Evolutionary conservation across 2,329 filamentous ascomycete species (phyloP), one percentile per base, ranked within the genome.

Genomic region (Fusarium pseudograminearum): DNA sequence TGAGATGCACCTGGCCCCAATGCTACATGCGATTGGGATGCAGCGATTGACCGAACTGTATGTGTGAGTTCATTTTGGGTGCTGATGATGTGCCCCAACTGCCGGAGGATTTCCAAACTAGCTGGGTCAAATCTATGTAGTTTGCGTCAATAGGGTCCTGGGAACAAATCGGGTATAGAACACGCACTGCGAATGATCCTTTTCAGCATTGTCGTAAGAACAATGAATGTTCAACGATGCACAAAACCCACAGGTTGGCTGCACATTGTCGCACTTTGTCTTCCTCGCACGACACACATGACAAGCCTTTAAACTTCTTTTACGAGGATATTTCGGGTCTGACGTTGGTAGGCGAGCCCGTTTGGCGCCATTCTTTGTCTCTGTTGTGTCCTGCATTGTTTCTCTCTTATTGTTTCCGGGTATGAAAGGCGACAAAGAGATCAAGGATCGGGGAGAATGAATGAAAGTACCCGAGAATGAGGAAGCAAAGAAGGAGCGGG

Each of bases 261-360:
- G 76, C 10, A 74, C 73, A 56, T 80, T 80, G 57, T 80, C 79
- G 65, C 79, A 80, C 53, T 80, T 80, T 24, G 78, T 80, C 63
- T 79, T 78, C 12, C 79, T 67, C 7, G 74, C 74, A 3, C 79
- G 77, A 70, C 79, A 80, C 3, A 78, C 76, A 57, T 79, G 74
- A 33, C 79, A 81, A 6, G 79, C 79, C 26, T 72, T 75, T 10
- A 78, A 65, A 31, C 78, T 78, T 22, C 78, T 72, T 60, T 79
- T 80, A 15, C 79, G 66, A 14, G 73, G 73, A 45, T 75, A 75
- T 11, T 65, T 65, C 6, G 61, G 30, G 51, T 75, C 73, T 7
- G 71, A 70, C 9, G 60, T 18, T 8, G 64, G 54, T 40, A 63
- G 64, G 15, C 59, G 57, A 41, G 71, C 26, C 11, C 71, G 61